These are phyloP conservation scores for Bipolaris sorokiniana DNA, from an alignment of 2,329 filamentous ascomycete genomes.

Conservation along the genomic window DNA sequence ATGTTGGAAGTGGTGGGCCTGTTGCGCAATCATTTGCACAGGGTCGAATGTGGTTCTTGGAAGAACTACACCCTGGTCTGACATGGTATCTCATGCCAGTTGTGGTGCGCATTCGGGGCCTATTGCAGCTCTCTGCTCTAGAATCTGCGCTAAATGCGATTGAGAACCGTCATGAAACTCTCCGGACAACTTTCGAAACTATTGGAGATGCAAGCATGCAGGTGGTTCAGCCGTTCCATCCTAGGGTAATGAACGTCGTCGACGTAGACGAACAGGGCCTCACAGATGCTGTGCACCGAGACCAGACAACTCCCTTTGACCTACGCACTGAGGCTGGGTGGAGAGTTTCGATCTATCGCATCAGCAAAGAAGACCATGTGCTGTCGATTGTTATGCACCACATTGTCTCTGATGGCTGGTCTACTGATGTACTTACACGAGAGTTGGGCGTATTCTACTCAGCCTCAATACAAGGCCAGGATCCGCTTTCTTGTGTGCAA, in stretches of 20 bases:
- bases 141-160: neutral
- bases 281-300: neutral
- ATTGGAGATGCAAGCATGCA: neutral
- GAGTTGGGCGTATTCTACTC: conserved; percentile 2
- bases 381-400: conserved; percentile 18
- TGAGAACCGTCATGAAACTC: conserved; percentile 5
- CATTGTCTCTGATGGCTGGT: conserved; percentile 21
- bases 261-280: neutral
- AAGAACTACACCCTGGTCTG: conserved; percentile 4
- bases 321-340: neutral
- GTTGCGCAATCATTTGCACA: conserved; percentile 5
- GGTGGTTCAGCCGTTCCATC: neutral
- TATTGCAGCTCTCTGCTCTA: neutral
- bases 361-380: neutral
- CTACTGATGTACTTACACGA: conserved; percentile 2
- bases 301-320: conserved; percentile 2
- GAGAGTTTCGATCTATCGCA: conserved; percentile 1
- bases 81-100: conserved; percentile 4
- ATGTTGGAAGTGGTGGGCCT: neutral
- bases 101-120: neutral
- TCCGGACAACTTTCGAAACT: neutral
- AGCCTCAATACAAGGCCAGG: neutral
- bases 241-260: neutral
- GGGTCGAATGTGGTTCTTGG: conserved; percentile 6
- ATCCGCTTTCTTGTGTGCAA: neutral